Evolutionary conservation across 1,284 basidiomycete species (phyloP).

Genomic region (Chiua sp.): DNA sequence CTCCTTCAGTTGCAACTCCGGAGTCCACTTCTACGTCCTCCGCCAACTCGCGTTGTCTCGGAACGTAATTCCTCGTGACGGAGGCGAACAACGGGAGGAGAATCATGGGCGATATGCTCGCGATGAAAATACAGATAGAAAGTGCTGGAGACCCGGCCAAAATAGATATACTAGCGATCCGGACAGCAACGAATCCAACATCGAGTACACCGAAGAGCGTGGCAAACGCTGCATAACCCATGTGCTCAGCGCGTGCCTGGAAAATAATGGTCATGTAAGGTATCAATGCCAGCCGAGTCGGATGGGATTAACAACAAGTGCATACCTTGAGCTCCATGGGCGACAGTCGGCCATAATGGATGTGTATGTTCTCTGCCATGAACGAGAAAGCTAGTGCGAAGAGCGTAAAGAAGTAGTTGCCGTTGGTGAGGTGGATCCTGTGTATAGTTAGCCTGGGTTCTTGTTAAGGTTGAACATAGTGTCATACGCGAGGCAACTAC

Average conservation of each 20-base stretch:
- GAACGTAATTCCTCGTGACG: neutral
- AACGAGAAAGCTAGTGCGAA: slow-evolving; percentile 21
- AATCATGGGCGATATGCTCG: slow-evolving; percentile 14
- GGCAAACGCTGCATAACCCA: slow-evolving; percentile 23
- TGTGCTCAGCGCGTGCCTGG: slow-evolving; percentile 19
- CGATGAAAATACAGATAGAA: slow-evolving; percentile 19
- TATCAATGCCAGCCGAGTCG: neutral
- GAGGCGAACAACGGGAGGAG: slow-evolving; percentile 10
- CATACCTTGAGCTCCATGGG: slow-evolving; percentile 29
- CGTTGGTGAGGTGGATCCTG: slow-evolving; percentile 30
- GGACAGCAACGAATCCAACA: slow-evolving; percentile 23
- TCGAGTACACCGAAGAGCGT: slow-evolving; percentile 28
- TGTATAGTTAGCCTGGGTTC: slow-evolving; percentile 2
- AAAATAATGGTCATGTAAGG: neutral
- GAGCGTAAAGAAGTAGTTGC: slow-evolving; percentile 14
- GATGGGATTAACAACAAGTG: neutral
- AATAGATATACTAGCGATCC: slow-evolving; percentile 12
- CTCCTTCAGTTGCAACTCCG: neutral
- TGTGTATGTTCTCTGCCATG: slow-evolving; percentile 27
- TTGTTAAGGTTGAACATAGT: neutral
- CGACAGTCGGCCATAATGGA: slow-evolving; percentile 30
- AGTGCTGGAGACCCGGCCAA: slow-evolving; percentile 23
- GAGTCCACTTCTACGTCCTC: slow-evolving; percentile 9
- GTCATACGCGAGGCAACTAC: slow-evolving; percentile 28
- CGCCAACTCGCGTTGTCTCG: neutral